Percentiles rank a stretch among this genome's conserved stretches.
Conservation (phyloP, 441 rosid genomes). For the Euphorbia celastroides region DNA sequence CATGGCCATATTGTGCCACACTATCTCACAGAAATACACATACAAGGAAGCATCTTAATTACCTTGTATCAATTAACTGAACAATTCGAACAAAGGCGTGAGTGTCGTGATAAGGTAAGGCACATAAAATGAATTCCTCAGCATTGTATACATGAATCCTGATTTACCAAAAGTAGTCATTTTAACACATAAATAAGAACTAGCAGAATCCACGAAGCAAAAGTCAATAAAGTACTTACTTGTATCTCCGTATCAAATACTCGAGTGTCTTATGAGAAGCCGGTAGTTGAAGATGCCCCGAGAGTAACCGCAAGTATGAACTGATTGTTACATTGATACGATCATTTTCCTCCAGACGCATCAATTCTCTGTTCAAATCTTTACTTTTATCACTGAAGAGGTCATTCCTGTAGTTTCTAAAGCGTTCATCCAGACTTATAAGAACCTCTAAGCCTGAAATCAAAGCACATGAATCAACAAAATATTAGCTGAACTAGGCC, state of each 20-base stretch:
- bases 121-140: conserved; percentile 79
- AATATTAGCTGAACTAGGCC: background rate
- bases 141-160: conserved; percentile 79
- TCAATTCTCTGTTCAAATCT: conserved; percentile 78
- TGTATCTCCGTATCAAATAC: conserved; percentile 90
- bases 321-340: conserved; percentile 51
- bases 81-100: conserved; percentile 82
- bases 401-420: conserved; percentile 51
- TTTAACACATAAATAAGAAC: conserved; percentile 2
- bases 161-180: conserved; percentile 21
- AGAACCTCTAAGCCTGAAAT: conserved; percentile 85
- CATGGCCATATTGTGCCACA: background rate
- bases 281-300: conserved; percentile 60
- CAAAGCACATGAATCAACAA: conserved; percentile 9
- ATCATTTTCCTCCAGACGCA: conserved; percentile 57
- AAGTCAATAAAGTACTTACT: conserved; percentile 35
- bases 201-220: background rate
- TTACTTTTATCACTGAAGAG: conserved; percentile 76
- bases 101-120: conserved; percentile 88
- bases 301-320: conserved; percentile 61
- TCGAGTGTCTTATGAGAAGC: conserved; percentile 78
- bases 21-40: background rate
- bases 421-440: conserved; percentile 57
- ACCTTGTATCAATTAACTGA: conserved; percentile 79
- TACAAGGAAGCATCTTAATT: conserved; percentile 20